Percentiles rank a stretch among this genome's conserved stretches.
Evolutionary conservation across 2,329 filamentous ascomycete species (phyloP).

Genomic region (Venturiaceae sp.): DNA sequence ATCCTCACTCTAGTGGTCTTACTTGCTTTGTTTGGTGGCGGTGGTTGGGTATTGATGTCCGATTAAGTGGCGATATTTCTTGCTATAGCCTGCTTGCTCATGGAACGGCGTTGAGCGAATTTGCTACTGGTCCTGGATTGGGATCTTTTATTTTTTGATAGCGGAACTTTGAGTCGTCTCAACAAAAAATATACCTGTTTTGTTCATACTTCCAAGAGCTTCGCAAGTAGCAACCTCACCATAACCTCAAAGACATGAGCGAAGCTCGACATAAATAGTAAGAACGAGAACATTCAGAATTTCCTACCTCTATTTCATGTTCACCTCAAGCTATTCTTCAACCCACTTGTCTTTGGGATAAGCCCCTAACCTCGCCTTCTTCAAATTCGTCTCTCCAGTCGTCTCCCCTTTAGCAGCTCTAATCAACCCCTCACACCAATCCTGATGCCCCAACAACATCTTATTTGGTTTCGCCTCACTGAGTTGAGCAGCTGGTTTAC

Average conservation of each 20-base stretch:
- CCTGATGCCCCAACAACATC: conserved; percentile 27
- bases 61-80: not conserved
- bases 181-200: too few relatives aligned
- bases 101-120: not conserved
- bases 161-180: too few relatives aligned
- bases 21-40: conserved; percentile 43
- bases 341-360: not conserved
- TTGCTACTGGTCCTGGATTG: too few relatives aligned
- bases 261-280: too few relatives aligned
- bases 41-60: conserved; percentile 36
- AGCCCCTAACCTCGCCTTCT: not conserved
- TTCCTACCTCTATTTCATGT: too few relatives aligned
- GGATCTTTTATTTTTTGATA: too few relatives aligned
- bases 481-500: conserved; percentile 17
- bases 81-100: not conserved
- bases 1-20: conserved; percentile 53
- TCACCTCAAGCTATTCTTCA: too few relatives aligned
- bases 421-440: conserved; percentile 26
- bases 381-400: conserved; percentile 15
- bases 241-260: too few relatives aligned
- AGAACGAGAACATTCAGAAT: too few relatives aligned
- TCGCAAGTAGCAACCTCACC: too few relatives aligned
- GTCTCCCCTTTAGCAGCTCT: conserved; percentile 14
- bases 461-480: conserved; percentile 20
- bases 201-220: too few relatives aligned